Conservation (phyloP, 192 early-diverging fungal species). For the Lunasporangiospora selenospora region DNA sequence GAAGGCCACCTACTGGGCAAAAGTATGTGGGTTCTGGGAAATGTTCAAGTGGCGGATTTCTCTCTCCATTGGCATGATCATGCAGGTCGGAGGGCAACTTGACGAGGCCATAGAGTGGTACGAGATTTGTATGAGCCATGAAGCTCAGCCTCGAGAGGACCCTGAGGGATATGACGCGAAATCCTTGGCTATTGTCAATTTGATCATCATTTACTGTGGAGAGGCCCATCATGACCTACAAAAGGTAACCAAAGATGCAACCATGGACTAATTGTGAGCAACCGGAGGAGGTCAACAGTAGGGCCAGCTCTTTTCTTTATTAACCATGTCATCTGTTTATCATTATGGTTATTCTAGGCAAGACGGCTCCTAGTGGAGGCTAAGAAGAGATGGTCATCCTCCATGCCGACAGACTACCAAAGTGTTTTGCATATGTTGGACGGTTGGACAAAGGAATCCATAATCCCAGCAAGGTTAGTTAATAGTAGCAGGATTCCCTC, state of each 20-base stretch:
- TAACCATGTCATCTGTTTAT: too few species aligned
- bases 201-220: slow-evolving; percentile 29
- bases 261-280: too few species aligned
- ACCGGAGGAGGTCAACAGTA: too few species aligned
- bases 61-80: slow-evolving; percentile 30
- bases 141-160: slow-evolving; percentile 9
- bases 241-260: slow-evolving; percentile 14
- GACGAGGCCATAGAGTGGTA: slow-evolving; percentile 40
- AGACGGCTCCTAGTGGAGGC: slow-evolving; percentile 19
- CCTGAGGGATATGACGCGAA: slow-evolving; percentile 41
- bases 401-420: slow-evolving; percentile 6
- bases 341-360: too few species aligned
- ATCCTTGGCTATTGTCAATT: slow-evolving; percentile 31
- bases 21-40: slow-evolving; percentile 21
- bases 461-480: slow-evolving; percentile 33
- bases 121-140: slow-evolving; percentile 25
- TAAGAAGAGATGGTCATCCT: slow-evolving; percentile 7
- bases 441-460: slow-evolving; percentile 24
- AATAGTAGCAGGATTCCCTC: not conserved
- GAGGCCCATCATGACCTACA: slow-evolving; percentile 8
- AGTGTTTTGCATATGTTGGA: slow-evolving; percentile 42
- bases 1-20: slow-evolving; percentile 32
- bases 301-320: too few species aligned
- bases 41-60: slow-evolving; percentile 27
- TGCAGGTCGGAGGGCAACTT: slow-evolving; percentile 29